Conservation (phyloP, 257 asterid species). For the Salvia splendens region DNA sequence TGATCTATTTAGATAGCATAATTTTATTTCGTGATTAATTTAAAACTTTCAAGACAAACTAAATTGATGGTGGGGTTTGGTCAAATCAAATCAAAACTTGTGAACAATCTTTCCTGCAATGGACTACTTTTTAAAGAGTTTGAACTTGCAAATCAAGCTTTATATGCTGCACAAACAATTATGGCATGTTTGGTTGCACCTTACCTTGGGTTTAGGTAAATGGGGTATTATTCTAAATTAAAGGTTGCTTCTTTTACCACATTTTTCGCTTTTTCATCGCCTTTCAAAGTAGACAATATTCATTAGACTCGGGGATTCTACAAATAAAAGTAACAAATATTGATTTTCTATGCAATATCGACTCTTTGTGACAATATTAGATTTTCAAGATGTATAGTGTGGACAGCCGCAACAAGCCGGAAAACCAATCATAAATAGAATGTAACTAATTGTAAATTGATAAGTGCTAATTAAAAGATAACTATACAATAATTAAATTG, state of each 20-base stretch:
- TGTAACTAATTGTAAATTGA: no score
- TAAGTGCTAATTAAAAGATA: no score
- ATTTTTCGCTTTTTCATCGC: neutral
- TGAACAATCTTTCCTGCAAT: constrained; percentile 28
- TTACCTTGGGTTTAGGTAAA: constrained; percentile 7
- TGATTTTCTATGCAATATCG: neutral
- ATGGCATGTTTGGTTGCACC: constrained; percentile 32
- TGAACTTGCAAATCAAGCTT: constrained; percentile 32
- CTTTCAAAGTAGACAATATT: constrained; percentile 25
- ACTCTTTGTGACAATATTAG: no score
- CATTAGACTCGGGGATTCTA: constrained; percentile 15
- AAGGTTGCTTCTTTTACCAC: constrained; percentile 20
- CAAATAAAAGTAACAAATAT: neutral
- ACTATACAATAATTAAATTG: no score
- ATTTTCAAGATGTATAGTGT: no score
- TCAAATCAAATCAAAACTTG: constrained; percentile 26
- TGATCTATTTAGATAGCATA: neutral
- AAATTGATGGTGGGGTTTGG: constrained; percentile 41
- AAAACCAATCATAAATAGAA: no score
- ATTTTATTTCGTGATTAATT: constrained; percentile 27
- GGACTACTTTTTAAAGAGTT: constrained; percentile 24
- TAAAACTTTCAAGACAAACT: constrained; percentile 33
- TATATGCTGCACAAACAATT: constrained; percentile 31
- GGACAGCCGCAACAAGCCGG: no score
- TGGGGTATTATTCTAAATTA: neutral